Percentiles rank a stretch among this genome's conserved stretches.
Evolutionary conservation across 179 eudicot species (phyloP).

Genomic region (Amaranthus tricolor): DNA sequence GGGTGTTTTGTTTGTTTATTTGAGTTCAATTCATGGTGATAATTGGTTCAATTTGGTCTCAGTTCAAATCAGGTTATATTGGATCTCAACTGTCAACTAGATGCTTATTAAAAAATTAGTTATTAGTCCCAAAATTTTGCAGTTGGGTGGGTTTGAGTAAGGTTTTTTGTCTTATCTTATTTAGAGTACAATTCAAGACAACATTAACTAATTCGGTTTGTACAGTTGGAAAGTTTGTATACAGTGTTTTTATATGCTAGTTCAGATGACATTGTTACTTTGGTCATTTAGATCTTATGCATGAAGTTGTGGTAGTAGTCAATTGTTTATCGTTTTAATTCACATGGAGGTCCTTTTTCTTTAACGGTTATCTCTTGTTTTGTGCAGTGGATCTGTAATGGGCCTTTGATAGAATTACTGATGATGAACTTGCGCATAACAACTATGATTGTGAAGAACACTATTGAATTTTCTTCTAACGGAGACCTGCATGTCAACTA

Average conservation of each 20-base stretch:
- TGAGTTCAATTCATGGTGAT: too few relatives aligned
- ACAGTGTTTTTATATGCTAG: background rate
- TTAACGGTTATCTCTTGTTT: conserved; percentile 1
- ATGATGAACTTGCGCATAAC: conserved; percentile 45
- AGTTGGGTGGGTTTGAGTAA: background rate
- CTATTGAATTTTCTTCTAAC: conserved; percentile 12
- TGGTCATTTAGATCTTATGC: background rate
- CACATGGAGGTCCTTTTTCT: background rate
- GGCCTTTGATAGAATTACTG: conserved; percentile 71
- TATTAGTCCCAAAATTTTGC: background rate
- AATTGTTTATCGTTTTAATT: conserved; percentile 11
- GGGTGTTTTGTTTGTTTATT: too few relatives aligned
- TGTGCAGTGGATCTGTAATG: conserved; percentile 75
- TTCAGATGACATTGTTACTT: background rate
- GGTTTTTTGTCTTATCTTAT: background rate
- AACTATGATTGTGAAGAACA: conserved; percentile 23
- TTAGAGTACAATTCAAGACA: too few relatives aligned
- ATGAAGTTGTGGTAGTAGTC: background rate
- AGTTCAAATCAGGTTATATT: too few relatives aligned
- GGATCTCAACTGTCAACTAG: too few relatives aligned
- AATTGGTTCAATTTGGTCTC: too few relatives aligned
- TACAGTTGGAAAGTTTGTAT: background rate
- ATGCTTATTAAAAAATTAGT: too few relatives aligned
- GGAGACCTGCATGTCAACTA: conserved; percentile 76
- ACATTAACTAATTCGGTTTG: background rate